A percentile compares a stretch with the other conserved stretches of the same genome.
Conservation (phyloP, 176 grass and related monocot species). For the Zizania latifolia region DNA sequence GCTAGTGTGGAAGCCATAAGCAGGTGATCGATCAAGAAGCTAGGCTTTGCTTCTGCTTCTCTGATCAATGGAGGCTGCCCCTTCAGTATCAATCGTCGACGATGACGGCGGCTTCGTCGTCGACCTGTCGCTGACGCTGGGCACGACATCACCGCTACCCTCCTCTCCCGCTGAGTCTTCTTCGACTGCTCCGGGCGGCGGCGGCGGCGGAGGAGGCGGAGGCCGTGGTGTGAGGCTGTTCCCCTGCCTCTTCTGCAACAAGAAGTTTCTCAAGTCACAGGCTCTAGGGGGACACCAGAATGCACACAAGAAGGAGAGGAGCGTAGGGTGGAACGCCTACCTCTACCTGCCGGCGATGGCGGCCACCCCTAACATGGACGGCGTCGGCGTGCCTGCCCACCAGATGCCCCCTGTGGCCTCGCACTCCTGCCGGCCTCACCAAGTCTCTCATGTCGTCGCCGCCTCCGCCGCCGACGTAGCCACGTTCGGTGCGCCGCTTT, state of each 20-base stretch:
- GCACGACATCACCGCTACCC: neutral
- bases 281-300: constrained; percentile 96
- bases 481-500: too few species aligned
- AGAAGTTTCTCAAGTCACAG: constrained; percentile 97
- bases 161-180: neutral
- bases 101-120: neutral
- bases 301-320: constrained; percentile 91
- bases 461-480: too few species aligned
- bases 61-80: constrained; percentile 12
- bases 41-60: neutral
- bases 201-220: neutral
- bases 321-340: constrained; percentile 62
- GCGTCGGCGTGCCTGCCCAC: neutral
- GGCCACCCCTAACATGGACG: neutral
- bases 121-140: constrained; percentile 51
- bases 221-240: constrained; percentile 57
- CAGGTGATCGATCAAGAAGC: neutral
- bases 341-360: constrained; percentile 41
- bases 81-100: neutral
- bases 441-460: neutral
- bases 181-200: neutral
- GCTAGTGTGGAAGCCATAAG: too few species aligned
- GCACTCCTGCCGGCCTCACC: constrained; percentile 38
- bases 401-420: constrained; percentile 15
- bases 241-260: constrained; percentile 97